These are phyloP conservation scores for Mitragyna speciosa DNA, from an alignment of 257 asterid genomes.

Conservation along the genomic window DNA sequence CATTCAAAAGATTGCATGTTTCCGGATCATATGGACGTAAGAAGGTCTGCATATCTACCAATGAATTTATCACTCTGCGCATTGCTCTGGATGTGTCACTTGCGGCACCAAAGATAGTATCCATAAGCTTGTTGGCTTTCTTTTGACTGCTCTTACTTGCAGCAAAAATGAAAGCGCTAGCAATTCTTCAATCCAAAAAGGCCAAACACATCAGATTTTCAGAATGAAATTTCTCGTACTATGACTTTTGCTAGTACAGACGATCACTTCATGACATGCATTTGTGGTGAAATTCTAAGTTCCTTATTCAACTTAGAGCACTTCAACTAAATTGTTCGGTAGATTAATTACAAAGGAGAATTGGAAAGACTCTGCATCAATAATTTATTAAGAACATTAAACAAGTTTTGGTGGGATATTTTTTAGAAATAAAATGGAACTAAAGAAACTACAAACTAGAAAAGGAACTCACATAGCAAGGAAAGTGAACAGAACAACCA, in stretches of 20 bases:
- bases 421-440: background rate
- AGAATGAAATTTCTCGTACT: background rate
- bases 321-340: no score
- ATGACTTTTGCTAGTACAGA: no score
- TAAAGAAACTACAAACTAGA: background rate
- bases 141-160: conserved; percentile 32
- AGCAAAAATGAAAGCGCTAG: conserved; percentile 33
- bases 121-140: conserved; percentile 40
- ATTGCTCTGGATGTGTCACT: conserved; percentile 34
- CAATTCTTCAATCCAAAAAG: conserved; percentile 33
- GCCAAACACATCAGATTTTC: background rate
- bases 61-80: conserved; percentile 32
- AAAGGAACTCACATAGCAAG: conserved; percentile 46
- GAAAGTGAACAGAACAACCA: conserved; percentile 43
- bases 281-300: no score
- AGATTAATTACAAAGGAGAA: no score
- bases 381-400: background rate
- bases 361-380: background rate
- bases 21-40: conserved; percentile 40
- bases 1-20: conserved; percentile 35
- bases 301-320: no score
- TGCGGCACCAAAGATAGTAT: conserved; percentile 40
- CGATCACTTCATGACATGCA: no score
- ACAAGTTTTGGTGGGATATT: background rate
- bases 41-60: conserved; percentile 38